These are phyloP conservation scores for Sungouiella blattae DNA, from an alignment of 805 yeast species.

Conservation along the genomic window DNA sequence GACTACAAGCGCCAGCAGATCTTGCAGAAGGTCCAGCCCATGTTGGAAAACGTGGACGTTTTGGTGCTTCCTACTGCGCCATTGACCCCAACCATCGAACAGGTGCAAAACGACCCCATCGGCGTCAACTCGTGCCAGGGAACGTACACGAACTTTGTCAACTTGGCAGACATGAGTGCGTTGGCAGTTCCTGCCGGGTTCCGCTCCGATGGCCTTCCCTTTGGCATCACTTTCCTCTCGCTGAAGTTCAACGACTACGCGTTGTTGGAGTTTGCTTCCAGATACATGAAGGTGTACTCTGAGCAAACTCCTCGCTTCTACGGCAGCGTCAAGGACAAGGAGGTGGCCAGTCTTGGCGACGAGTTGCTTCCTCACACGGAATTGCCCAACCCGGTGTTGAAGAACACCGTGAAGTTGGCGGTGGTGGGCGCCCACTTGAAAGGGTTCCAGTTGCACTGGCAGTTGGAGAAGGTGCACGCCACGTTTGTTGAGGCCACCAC, in stretches of 20 bases:
- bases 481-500: constrained; percentile 59
- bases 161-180: constrained; percentile 89
- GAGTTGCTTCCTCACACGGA: constrained; percentile 33
- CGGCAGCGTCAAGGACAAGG: constrained; percentile 47
- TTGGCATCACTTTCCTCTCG: constrained; percentile 84
- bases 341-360: constrained; percentile 39
- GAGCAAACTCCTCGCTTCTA: constrained; percentile 48
- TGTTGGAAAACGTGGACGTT: constrained; percentile 64
- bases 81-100: constrained; percentile 76
- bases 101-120: constrained; percentile 75
- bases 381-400: constrained; percentile 13
- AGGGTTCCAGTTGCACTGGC: constrained; percentile 93
- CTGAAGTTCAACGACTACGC: constrained; percentile 86
- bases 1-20: constrained; percentile 87
- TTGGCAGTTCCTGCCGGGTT: constrained; percentile 90
- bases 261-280: constrained; percentile 73
- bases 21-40: constrained; percentile 55
- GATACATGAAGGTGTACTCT: constrained; percentile 52
- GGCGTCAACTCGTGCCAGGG: constrained; percentile 87
- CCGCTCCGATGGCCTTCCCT: constrained; percentile 78
- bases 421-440: constrained; percentile 95
- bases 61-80: constrained; percentile 93
- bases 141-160: constrained; percentile 96
- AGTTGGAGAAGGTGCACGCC: constrained; percentile 80
- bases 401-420: constrained; percentile 57